A percentile compares a stretch with the other conserved stretches of the same genome.
phyloP scores from a whole-genome alignment of 257 asterid genomes.

The Lycium barbarum region DNA sequence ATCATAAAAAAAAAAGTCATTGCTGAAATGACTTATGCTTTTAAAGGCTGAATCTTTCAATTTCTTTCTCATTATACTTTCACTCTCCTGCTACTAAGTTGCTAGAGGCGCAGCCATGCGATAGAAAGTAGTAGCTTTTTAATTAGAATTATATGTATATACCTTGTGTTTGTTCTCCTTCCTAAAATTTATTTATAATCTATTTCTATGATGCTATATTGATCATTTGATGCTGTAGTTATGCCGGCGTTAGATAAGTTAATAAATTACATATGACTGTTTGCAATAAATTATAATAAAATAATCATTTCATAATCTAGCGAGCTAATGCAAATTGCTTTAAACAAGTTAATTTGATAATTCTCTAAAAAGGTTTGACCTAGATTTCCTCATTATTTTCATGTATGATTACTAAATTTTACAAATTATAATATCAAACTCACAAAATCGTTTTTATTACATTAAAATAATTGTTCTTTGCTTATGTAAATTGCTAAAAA shows the following conservation, averaged over 20 bases:
- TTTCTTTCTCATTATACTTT: not conserved
- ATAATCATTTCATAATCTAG: not conserved
- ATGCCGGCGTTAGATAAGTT: not conserved
- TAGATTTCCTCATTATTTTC: not conserved
- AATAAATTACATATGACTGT: not conserved
- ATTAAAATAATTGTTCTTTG: not conserved
- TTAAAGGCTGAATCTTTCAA: conserved; percentile 28
- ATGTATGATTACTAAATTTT: not conserved
- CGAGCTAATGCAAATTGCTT: not conserved
- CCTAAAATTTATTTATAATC: not conserved
- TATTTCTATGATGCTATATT: not conserved
- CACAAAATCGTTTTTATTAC: not conserved
- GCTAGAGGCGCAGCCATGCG: conserved; percentile 5
- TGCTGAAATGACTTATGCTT: conserved; percentile 42
- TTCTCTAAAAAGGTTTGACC: not conserved
- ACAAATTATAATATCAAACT: not conserved
- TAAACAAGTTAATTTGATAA: not conserved
- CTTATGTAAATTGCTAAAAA: not conserved
- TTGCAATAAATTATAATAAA: not conserved
- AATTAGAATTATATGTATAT: not conserved
- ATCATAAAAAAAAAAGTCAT: conserved; percentile 35
- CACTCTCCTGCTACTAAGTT: not conserved
- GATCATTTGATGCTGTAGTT: not conserved
- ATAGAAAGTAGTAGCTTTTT: not conserved
- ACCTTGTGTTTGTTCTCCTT: conserved; percentile 24